phyloP scores from a whole-genome alignment of 2,329 filamentous ascomycete species.

The Epichloe sp. region DNA sequence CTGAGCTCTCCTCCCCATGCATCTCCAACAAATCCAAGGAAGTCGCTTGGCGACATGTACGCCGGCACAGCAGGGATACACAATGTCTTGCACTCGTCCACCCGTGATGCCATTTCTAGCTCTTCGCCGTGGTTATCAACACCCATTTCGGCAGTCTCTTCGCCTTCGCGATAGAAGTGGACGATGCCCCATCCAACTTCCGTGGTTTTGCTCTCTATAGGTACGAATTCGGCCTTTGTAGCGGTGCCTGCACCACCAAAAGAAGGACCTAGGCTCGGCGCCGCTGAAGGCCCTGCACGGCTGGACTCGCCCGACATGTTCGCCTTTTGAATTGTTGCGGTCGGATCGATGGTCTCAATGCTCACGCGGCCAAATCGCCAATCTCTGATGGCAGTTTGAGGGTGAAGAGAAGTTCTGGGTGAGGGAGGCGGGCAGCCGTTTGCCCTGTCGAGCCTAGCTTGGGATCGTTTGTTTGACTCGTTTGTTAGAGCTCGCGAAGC shows the following conservation, averaged over 20 bases:
- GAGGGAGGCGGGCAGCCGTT: slow-evolving; percentile 30
- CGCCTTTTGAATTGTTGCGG: slow-evolving; percentile 9
- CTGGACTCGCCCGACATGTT: slow-evolving; percentile 23
- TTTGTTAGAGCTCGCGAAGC: slow-evolving; percentile 21
- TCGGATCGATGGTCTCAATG: slow-evolving; percentile 69
- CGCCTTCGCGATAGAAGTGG: slow-evolving; percentile 78
- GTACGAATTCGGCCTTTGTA: slow-evolving; percentile 70
- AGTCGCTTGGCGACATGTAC: slow-evolving; percentile 82
- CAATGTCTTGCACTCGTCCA: slow-evolving; percentile 69
- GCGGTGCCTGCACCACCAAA: slow-evolving; percentile 52
- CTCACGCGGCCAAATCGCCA: slow-evolving; percentile 72
- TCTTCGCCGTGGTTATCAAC: slow-evolving; percentile 15
- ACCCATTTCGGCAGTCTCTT: slow-evolving; percentile 47
- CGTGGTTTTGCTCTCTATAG: slow-evolving; percentile 57
- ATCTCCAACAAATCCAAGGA: slow-evolving; percentile 83
- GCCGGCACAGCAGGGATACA: slow-evolving; percentile 92
- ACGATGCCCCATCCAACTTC: slow-evolving; percentile 87
- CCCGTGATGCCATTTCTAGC: slow-evolving; percentile 12
- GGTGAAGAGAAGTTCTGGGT: slow-evolving; percentile 30
- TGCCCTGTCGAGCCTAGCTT: slow-evolving; percentile 24
- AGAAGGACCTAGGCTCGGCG: slow-evolving; percentile 39
- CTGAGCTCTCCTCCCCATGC: slow-evolving; percentile 75
- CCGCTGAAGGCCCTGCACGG: slow-evolving; percentile 35
- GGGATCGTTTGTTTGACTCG: slow-evolving; percentile 21
- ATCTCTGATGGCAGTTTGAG: slow-evolving; percentile 44